phyloP scores from a whole-genome alignment of 2,329 filamentous ascomycete genomes.

The Penicillium glabrum region DNA sequence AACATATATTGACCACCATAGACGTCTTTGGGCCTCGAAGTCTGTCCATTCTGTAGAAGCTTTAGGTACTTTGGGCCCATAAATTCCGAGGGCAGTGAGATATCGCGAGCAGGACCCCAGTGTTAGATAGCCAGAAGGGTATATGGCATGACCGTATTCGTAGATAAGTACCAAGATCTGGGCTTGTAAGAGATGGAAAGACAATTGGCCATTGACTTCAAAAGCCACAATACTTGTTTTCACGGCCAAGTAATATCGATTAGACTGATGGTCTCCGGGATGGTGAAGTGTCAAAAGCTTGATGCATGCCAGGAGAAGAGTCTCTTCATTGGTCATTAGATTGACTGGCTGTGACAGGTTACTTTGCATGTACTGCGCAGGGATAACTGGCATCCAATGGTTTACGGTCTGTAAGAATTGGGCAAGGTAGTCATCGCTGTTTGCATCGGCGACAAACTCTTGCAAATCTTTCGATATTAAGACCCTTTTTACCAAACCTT shows the following conservation, averaged over 20 bases:
- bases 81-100: constrained; percentile 48
- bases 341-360: not conserved
- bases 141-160: constrained; percentile 52
- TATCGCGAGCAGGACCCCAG: constrained; percentile 49
- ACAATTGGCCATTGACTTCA: constrained; percentile 45
- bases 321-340: constrained; percentile 1
- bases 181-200: constrained; percentile 48
- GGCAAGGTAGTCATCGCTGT: not conserved
- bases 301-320: constrained; percentile 12
- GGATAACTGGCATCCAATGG: constrained; percentile 11
- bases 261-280: not conserved
- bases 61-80: constrained; percentile 5
- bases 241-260: constrained; percentile 6
- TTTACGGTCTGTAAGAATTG: constrained; percentile 6
- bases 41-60: constrained; percentile 48
- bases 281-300: not conserved
- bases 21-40: constrained; percentile 47
- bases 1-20: constrained; percentile 53
- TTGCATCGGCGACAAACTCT: not conserved
- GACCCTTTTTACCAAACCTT: not conserved
- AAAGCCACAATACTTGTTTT: constrained; percentile 5
- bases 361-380: not conserved
- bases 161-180: constrained; percentile 49
- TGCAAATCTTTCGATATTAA: not conserved
- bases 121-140: constrained; percentile 53